These are phyloP conservation scores for Nannochloropsis gaditana DNA, from an alignment of 108 stramenopile species.

Conservation along the genomic window DNA sequence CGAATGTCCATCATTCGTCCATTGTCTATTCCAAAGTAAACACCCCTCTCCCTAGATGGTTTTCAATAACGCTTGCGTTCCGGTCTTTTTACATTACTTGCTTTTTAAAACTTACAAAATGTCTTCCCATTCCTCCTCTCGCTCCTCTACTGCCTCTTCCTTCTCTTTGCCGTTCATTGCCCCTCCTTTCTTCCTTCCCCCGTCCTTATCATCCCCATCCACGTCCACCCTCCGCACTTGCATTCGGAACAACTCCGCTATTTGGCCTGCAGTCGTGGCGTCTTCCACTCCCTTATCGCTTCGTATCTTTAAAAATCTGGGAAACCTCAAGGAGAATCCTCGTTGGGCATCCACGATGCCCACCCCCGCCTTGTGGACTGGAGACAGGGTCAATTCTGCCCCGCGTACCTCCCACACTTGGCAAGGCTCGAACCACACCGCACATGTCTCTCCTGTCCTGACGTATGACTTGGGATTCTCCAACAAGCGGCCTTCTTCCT, in stretches of 20 bases:
- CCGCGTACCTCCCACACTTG: constrained; percentile 25
- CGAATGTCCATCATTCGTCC: not conserved
- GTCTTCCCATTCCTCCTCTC: not conserved
- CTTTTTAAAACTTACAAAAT: not conserved
- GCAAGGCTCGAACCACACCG: constrained; percentile 26
- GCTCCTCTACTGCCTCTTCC: not conserved
- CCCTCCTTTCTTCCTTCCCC: not conserved
- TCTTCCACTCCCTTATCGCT: constrained; percentile 24
- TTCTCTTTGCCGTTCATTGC: not conserved
- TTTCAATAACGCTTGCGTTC: not conserved
- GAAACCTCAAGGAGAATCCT: constrained; percentile 19
- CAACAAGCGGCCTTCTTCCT: not conserved
- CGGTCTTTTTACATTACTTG: not conserved
- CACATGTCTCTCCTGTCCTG: constrained; percentile 25
- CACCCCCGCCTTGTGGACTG: not conserved
- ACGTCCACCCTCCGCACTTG: constrained; percentile 3
- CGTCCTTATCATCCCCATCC: not conserved
- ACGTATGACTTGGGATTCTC: constrained; percentile 14
- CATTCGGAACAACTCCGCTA: constrained; percentile 25
- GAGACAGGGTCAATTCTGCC: constrained; percentile 19
- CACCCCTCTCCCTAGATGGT: not conserved
- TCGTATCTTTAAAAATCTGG: not conserved
- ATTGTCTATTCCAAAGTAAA: not conserved
- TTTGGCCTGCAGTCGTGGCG: constrained; percentile 18
- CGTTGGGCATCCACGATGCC: not conserved